These are phyloP conservation scores for Salix koriyanagi DNA, from an alignment of 345 rosid genomes.

Conservation along the genomic window DNA sequence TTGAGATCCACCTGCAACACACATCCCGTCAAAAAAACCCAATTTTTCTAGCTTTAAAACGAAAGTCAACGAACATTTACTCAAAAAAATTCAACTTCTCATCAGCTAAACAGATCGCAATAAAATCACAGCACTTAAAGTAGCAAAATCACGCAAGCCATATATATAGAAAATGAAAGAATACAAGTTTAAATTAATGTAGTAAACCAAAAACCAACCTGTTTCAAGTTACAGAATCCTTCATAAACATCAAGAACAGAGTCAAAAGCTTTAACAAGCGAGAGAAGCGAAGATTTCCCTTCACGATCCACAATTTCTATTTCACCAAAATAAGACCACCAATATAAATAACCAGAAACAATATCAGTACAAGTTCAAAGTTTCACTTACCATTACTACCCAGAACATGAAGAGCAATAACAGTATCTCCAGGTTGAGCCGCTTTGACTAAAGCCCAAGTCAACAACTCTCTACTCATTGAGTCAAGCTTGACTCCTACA, in stretches of 20 bases:
- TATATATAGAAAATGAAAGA: background rate
- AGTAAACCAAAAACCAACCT: constrained; percentile 13
- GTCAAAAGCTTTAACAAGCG: constrained; percentile 34
- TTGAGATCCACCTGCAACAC: constrained; percentile 33
- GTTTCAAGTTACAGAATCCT: constrained; percentile 37
- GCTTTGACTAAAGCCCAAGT: constrained; percentile 38
- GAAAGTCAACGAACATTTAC: background rate
- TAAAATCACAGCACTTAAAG: background rate
- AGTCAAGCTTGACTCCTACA: constrained; percentile 29
- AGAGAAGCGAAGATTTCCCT: constrained; percentile 28
- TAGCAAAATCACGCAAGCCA: background rate
- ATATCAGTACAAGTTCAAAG: background rate
- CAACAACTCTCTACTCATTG: constrained; percentile 23
- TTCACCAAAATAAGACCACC: background rate
- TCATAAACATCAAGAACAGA: constrained; percentile 32
- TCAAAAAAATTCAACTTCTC: background rate
- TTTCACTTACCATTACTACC: constrained; percentile 21
- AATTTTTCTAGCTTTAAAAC: background rate
- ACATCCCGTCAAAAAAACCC: constrained; percentile 2
- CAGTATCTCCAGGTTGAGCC: constrained; percentile 26
- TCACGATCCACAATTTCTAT: constrained; percentile 27
- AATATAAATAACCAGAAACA: background rate
- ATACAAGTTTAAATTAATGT: background rate
- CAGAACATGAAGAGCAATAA: constrained; percentile 31
- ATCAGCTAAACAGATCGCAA: constrained; percentile 2